These are phyloP conservation scores for Macadamia integrifolia DNA, from an alignment of 164 flowering plant species.

Conservation along the genomic window DNA sequence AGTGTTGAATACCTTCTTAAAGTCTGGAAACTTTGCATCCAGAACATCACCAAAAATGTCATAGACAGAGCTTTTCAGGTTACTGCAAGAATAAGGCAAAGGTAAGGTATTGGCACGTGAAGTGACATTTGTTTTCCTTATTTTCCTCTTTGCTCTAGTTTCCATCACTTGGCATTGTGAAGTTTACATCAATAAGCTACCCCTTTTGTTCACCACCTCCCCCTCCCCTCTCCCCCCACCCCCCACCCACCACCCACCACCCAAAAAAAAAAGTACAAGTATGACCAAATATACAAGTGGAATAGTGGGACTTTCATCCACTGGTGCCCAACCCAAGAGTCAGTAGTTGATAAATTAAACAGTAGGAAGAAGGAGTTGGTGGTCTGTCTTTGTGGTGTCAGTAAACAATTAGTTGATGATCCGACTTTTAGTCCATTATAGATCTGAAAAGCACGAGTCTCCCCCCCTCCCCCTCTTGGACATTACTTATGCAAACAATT, in stretches of 20 bases:
- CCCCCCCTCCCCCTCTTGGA: no score
- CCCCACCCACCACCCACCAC: no score
- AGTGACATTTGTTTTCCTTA: no score
- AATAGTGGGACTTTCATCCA: neutral
- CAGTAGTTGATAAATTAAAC: neutral
- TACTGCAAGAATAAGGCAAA: constrained; percentile 34
- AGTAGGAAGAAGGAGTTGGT: neutral
- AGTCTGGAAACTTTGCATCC: constrained; percentile 62
- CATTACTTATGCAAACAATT: neutral
- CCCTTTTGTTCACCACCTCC: no score
- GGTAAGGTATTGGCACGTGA: constrained; percentile 3
- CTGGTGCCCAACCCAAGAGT: neutral
- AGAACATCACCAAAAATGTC: constrained; percentile 70
- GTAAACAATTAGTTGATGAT: neutral
- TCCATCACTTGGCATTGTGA: no score
- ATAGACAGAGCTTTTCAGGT: constrained; percentile 69
- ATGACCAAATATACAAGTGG: no score
- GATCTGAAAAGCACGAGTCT: neutral
- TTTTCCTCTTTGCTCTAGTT: no score
- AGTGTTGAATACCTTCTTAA: constrained; percentile 48
- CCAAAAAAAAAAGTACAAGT: no score
- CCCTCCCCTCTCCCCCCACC: no score
- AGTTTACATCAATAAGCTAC: no score
- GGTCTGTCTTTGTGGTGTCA: neutral
- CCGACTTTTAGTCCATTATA: neutral